phyloP scores from a whole-genome alignment of 768 basidiomycete species.

The Boletales sp. region DNA sequence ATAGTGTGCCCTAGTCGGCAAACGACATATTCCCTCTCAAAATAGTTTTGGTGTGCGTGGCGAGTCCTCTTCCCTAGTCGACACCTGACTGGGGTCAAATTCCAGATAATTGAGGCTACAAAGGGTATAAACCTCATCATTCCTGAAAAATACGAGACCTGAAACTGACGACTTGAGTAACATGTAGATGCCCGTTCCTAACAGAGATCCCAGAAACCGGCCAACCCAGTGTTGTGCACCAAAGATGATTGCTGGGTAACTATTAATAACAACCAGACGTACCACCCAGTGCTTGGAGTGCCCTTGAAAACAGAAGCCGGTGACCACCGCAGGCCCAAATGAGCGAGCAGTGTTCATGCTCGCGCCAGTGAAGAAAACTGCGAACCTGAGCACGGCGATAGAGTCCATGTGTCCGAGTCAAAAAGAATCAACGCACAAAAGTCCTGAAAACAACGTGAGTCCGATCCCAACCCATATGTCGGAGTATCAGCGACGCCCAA shows the following conservation, averaged over 20 bases:
- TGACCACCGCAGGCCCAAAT: conserved; percentile 66
- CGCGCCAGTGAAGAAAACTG: conserved; percentile 61
- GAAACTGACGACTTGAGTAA: conserved; percentile 47
- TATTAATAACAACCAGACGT: conserved; percentile 18
- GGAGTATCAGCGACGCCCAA: not conserved
- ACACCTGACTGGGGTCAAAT: conserved; percentile 29
- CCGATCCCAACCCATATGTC: conserved; percentile 55
- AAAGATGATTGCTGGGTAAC: conserved; percentile 3
- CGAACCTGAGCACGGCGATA: conserved; percentile 39
- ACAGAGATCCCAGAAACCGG: conserved; percentile 60
- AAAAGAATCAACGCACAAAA: conserved; percentile 41
- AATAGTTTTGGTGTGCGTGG: conserved; percentile 17
- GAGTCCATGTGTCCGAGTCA: not conserved
- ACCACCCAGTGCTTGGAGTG: conserved; percentile 58
- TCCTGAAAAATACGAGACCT: not conserved
- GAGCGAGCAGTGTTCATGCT: conserved; percentile 67
- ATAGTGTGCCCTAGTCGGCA: not conserved
- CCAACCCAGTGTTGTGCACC: conserved; percentile 63
- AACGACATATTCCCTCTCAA: not conserved
- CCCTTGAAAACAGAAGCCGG: conserved; percentile 44
- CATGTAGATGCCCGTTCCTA: conserved; percentile 55
- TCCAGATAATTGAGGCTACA: conserved; percentile 26
- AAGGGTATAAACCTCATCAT: not conserved
- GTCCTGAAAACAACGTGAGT: conserved; percentile 59
- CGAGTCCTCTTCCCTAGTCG: conserved; percentile 26